These are phyloP conservation scores for Ochetophila trinervis DNA, from an alignment of 306 rosid genomes.

Conservation along the genomic window DNA sequence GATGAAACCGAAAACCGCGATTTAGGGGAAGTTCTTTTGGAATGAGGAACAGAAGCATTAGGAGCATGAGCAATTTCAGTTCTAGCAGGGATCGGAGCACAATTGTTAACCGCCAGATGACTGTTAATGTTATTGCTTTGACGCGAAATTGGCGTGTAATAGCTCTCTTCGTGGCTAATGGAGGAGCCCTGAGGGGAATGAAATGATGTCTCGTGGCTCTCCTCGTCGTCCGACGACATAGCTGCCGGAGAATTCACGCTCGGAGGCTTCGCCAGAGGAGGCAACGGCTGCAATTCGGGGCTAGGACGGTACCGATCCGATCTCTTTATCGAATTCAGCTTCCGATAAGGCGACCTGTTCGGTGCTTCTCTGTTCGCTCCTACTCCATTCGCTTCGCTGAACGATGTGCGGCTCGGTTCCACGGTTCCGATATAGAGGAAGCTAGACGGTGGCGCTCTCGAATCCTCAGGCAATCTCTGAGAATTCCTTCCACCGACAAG, in stretches of 20 bases:
- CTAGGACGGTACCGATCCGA: conserved; percentile 91
- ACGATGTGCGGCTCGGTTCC: conserved; percentile 49
- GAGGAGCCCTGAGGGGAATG: conserved; percentile 79
- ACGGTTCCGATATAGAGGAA: conserved; percentile 87
- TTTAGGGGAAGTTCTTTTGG: conserved; percentile 79
- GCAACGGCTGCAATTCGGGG: conserved; percentile 93
- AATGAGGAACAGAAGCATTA: conserved; percentile 40
- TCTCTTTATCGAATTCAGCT: conserved; percentile 63
- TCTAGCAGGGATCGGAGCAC: conserved; percentile 24
- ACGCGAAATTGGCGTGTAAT: conserved; percentile 68
- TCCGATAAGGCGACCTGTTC: conserved; percentile 66
- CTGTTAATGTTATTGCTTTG: conserved; percentile 28
- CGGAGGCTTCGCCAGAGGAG: conserved; percentile 52
- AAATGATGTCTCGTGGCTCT: conserved; percentile 58
- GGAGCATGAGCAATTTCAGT: conserved; percentile 13
- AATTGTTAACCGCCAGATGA: conserved; percentile 32
- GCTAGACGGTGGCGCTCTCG: conserved; percentile 56
- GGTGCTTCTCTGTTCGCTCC: conserved; percentile 20
- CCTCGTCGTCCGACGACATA: conserved; percentile 41
- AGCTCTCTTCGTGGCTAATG: conserved; percentile 53
- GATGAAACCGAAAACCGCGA: conserved; percentile 49
- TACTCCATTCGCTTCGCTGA: conserved; percentile 22
- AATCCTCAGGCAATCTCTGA: conserved; percentile 35
- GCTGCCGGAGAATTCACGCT: conserved; percentile 46
- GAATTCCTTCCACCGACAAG: conserved; percentile 40